These are phyloP conservation scores for Pleurozium schreberi DNA, from an alignment of 225 moss, liverwort and hornwort genomes.

Conservation along the genomic window DNA sequence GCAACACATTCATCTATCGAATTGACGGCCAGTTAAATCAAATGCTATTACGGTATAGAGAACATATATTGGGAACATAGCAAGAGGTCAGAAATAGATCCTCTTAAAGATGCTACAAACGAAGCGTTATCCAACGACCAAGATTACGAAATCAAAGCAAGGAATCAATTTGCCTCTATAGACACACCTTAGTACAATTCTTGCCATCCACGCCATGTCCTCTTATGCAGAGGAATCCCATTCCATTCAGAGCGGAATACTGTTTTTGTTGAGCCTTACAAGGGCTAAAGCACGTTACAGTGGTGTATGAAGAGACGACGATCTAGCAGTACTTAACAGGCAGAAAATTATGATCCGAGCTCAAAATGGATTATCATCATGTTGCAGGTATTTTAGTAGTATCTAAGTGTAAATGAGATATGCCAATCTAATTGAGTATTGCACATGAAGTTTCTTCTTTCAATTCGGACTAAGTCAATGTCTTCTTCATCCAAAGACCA, in stretches of 20 bases:
- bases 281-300: neutral
- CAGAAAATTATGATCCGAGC: neutral
- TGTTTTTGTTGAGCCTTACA: slow-evolving; percentile 24
- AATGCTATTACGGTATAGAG: neutral
- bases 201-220: slow-evolving; percentile 87
- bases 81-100: neutral
- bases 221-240: slow-evolving; percentile 83
- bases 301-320: neutral
- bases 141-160: neutral
- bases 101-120: neutral
- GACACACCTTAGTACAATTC: slow-evolving; percentile 71
- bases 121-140: neutral
- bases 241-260: slow-evolving; percentile 71
- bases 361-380: neutral
- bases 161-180: neutral
- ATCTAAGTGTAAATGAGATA: neutral
- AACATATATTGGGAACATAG: neutral
- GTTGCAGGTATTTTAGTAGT: neutral
- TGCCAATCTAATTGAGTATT: neutral
- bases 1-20: neutral
- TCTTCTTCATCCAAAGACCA: neutral
- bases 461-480: neutral
- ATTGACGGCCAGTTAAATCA: neutral
- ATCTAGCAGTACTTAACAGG: neutral
- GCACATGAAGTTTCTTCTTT: neutral